Evolutionary conservation across 345 rosid species (phyloP), one percentile per base, ranked within the genome.

Genomic region (Aquilaria sinensis): DNA sequence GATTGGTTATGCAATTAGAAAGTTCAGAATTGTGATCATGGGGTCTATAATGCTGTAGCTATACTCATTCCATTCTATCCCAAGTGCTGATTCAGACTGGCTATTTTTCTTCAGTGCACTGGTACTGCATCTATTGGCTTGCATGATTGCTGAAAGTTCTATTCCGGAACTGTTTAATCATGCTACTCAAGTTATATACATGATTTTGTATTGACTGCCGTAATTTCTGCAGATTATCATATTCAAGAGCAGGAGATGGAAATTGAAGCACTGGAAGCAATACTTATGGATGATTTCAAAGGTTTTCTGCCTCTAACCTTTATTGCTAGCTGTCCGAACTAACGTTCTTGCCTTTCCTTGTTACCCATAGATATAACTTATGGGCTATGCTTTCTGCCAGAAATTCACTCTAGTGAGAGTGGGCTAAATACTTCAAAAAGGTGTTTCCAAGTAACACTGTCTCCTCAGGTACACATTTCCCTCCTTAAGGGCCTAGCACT

Each of bases 211-310:
- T 2, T 37, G 43, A 23, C 23, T 23, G 23, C 23, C 23, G 23
- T 23, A 23, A 30, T 70, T 56, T 34, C 48, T 73, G 57, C 80
- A 94, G 99, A 94, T 62, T 67, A 90, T 9, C 43, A 37, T 62
- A 79, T 43, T 63, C 85, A 77, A 76, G 99, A 94, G 73, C 99
- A 88, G 77, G 97, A 88, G 55, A 94, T 94, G 97, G 97, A 94
- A 76, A 88, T 94, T 32, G 97, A 94, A 77, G 97, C 99, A 30
- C 65, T 90, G 72, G 92, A 88, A 73, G 94, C 99, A 52, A 94
- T 94, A 73, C 97, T 94, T 43, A 84, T 85, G 86, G 96, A 94
- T 62, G 99, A 94, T n/a, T 94, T 94, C 61, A 85, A 88, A 86
- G 99, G 96, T 90, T 10, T 45, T 57, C 4, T 62, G 56, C 30